phyloP scores from a whole-genome alignment of 371 early-diverging fungal species.

The Mucor indicus region DNA sequence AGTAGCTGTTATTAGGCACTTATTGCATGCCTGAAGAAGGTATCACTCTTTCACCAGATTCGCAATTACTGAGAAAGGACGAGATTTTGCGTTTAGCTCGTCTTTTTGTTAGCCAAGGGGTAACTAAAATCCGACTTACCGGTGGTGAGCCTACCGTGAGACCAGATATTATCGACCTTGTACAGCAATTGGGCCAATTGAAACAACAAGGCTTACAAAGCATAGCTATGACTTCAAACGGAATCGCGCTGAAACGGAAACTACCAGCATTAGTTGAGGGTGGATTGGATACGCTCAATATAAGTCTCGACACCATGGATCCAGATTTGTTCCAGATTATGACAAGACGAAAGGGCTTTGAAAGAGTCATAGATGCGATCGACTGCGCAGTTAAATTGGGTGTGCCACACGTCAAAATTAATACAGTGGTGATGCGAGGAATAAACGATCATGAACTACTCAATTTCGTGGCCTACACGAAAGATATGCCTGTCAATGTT shows the following conservation, averaged over 20 bases:
- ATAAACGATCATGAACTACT: slow-evolving; percentile 83
- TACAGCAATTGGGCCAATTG: slow-evolving; percentile 71
- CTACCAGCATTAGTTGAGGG: slow-evolving; percentile 62
- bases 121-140: slow-evolving; percentile 90
- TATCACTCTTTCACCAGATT: slow-evolving; percentile 69
- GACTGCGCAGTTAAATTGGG: slow-evolving; percentile 62
- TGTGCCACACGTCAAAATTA: slow-evolving; percentile 80
- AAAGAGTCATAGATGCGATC: slow-evolving; percentile 73
- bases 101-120: slow-evolving; percentile 85
- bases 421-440: slow-evolving; percentile 85
- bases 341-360: slow-evolving; percentile 81
- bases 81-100: slow-evolving; percentile 81
- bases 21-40: slow-evolving; percentile 98
- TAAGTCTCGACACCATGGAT: slow-evolving; percentile 90
- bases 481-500: slow-evolving; percentile 69
- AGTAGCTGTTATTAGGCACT: slow-evolving; percentile 53
- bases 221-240: slow-evolving; percentile 93
- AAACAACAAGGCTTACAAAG: slow-evolving; percentile 68
- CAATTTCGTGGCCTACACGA: slow-evolving; percentile 81
- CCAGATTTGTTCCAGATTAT: slow-evolving; percentile 83
- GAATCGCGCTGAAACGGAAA: slow-evolving; percentile 85
- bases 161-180: slow-evolving; percentile 81
- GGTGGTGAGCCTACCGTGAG: slow-evolving; percentile 97
- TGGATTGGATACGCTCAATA: slow-evolving; percentile 85
- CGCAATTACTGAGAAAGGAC: slow-evolving; percentile 66